phyloP scores from a whole-genome alignment of 306 rosid genomes.

The cucumber (Cucumis sativus) region DNA sequence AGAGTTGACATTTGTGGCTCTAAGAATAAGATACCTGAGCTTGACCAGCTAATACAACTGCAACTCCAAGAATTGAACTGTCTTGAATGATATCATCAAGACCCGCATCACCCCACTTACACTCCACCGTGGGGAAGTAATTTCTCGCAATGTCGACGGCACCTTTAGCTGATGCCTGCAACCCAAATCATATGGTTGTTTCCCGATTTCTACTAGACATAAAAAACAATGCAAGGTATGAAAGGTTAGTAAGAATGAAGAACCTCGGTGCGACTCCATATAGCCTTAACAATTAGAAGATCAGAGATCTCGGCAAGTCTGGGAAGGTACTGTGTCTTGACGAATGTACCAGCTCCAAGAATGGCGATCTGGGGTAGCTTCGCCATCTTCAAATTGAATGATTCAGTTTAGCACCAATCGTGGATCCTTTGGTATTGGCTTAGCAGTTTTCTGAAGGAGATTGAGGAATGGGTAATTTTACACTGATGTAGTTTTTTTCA shows the following conservation, averaged over 20 bases:
- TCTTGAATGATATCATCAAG: conserved; percentile 55
- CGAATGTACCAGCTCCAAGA: conserved; percentile 81
- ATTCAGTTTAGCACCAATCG: neutral
- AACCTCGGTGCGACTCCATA: conserved; percentile 90
- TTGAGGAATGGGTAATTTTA: too few species aligned
- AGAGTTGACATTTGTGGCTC: too few species aligned
- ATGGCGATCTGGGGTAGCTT: conserved; percentile 51
- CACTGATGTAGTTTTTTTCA: too few species aligned
- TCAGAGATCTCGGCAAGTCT: conserved; percentile 69
- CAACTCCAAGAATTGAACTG: conserved; percentile 53
- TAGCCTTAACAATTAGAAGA: conserved; percentile 53
- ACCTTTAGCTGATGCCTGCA: conserved; percentile 51
- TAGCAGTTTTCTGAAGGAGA: neutral
- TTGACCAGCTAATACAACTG: conserved; percentile 91
- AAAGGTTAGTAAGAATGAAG: neutral
- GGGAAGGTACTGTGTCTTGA: conserved; percentile 71
- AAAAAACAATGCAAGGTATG: neutral
- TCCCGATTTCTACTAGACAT: neutral
- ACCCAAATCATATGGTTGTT: neutral
- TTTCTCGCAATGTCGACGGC: conserved; percentile 59
- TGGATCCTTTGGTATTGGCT: neutral
- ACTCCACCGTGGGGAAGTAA: conserved; percentile 36
- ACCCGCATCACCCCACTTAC: conserved; percentile 72
- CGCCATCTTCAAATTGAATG: conserved; percentile 26
- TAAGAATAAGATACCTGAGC: conserved; percentile 40